phyloP scores from a whole-genome alignment of 2,329 filamentous ascomycete genomes.

The Claviceps sp. region DNA sequence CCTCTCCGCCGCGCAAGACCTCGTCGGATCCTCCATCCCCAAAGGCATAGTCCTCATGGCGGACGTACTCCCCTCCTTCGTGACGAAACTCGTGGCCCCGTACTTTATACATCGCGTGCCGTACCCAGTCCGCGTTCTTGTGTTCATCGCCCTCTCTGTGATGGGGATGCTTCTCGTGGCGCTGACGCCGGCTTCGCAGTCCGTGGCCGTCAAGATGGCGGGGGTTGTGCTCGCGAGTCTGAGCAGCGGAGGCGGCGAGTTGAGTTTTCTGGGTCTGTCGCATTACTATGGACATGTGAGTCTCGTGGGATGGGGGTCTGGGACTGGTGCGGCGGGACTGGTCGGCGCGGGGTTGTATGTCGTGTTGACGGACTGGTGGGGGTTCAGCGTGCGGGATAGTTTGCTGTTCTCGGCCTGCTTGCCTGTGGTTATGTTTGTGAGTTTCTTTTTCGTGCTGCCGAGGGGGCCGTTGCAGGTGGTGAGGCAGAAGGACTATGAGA shows the following conservation, averaged over 20 bases:
- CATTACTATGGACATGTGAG: conserved; percentile 86
- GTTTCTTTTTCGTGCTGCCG: conserved; percentile 76
- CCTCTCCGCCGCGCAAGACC: conserved; percentile 85
- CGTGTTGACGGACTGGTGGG: conserved; percentile 66
- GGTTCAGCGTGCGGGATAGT: conserved; percentile 59
- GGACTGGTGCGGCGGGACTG: conserved; percentile 79
- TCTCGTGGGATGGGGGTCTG: conserved; percentile 82
- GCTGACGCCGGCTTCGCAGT: conserved; percentile 52
- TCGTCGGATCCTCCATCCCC: conserved; percentile 79
- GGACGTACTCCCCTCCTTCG: conserved; percentile 80
- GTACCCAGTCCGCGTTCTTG: conserved; percentile 60
- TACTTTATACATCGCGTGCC: conserved; percentile 88
- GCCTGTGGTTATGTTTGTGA: conserved; percentile 68
- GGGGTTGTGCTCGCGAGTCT: conserved; percentile 79
- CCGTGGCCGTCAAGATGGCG: conserved; percentile 61
- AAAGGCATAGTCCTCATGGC: conserved; percentile 89
- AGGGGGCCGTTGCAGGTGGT: conserved; percentile 45
- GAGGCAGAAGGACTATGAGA: conserved; percentile 37
- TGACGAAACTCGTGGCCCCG: conserved; percentile 76
- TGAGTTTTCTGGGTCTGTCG: conserved; percentile 81
- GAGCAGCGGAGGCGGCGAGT: conserved; percentile 74
- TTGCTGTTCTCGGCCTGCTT: conserved; percentile 67
- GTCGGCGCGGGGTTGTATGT: conserved; percentile 83
- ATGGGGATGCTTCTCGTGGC: conserved; percentile 82
- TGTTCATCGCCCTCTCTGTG: conserved; percentile 65